Base-by-base conservation (phyloP, 176 grass and related monocot species). In the Pontederia crassipes region DNA sequence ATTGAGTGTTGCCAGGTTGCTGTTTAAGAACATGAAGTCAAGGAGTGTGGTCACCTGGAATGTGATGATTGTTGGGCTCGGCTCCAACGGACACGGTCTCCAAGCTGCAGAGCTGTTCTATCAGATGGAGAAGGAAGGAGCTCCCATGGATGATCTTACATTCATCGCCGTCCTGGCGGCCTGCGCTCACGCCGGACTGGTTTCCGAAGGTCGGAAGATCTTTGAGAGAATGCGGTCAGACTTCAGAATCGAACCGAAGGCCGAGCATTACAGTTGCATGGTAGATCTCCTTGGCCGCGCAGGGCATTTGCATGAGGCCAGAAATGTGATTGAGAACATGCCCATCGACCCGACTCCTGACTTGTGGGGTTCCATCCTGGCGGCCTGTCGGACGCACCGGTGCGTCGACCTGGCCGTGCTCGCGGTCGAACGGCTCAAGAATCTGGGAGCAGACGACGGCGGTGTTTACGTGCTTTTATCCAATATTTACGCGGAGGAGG, bases 11-110 rank as follows among this genome's bases (percentile, higher is more conserved):
- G 78, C 79, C 32, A 70, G 17, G 35, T 48, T n/a, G 47, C 75
- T 90, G 0, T 90, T 90, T 62, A 72, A 82, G 49, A 67, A 65
- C 60, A 82, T 82, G 78, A 12, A 55, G 2, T 61, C 59, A 8
- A 82, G 68, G 79, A 90, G 79, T 17, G 67, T 76, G 13, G 72
- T 90, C 46, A 90, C 87, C 40, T 90, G 82, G 87, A 85, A 82
- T 71, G 87, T 85, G 28, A 71, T 82, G 75, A 85, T 85, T 45
- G 82, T 85, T 59, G 87, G 87, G 52, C 76, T 85, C 54, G 73
- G 79, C 62, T 70, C 64, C 73, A 73, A 85, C 77, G 69, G 79
- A 17, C 77, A 62, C 9, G 69, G 79, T 18, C n/a, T 11, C 65
- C 68, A 84, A 60, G 76, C 79, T 8, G 45, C 82, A 10, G 52